A percentile compares a stretch with the other conserved stretches of the same genome.
Evolutionary conservation across 352 stramenopile species (phyloP).

Genomic region (Phytophthora tentaculata): DNA sequence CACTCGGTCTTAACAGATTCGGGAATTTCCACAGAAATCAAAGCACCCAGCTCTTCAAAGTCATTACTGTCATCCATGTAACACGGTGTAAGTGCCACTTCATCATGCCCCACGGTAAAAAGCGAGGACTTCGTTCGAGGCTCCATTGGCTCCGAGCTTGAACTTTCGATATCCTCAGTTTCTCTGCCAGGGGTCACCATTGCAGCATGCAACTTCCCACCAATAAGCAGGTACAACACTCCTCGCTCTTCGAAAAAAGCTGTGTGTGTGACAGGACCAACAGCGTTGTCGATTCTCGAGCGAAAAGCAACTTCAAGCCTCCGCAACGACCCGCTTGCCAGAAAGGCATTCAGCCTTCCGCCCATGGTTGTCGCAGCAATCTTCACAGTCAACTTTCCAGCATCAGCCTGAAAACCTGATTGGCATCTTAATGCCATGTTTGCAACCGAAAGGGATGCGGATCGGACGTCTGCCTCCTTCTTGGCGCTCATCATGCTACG

Average conservation of each 20-base stretch:
- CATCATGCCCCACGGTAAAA: constrained; percentile 4
- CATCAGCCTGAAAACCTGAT: constrained; percentile 11
- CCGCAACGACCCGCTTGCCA: constrained; percentile 40
- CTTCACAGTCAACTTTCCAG: constrained; percentile 26
- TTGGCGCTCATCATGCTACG: constrained; percentile 55
- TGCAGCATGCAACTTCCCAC: constrained; percentile 42
- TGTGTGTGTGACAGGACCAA: constrained; percentile 43
- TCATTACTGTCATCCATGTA: constrained; percentile 41
- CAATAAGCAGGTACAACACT: constrained; percentile 46
- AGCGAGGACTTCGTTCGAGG: constrained; percentile 5
- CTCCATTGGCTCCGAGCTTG: not conserved
- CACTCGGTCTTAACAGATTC: constrained; percentile 65
- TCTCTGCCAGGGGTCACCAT: constrained; percentile 16
- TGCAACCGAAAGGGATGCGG: constrained; percentile 40
- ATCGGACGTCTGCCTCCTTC: constrained; percentile 24
- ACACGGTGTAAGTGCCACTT: constrained; percentile 23
- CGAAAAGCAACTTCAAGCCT: constrained; percentile 41
- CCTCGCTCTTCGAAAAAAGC: constrained; percentile 44
- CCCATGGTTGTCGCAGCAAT: constrained; percentile 50
- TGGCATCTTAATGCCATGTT: constrained; percentile 28
- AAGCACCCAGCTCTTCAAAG: constrained; percentile 29
- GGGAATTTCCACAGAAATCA: constrained; percentile 46
- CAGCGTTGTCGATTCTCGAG: constrained; percentile 30
- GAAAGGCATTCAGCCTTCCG: constrained; percentile 46
- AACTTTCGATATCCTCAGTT: constrained; percentile 7